A percentile compares a stretch with the other conserved stretches of the same genome.
phyloP scores from a whole-genome alignment of 805 yeast genomes.

The Priceomyces fermenticarens region DNA sequence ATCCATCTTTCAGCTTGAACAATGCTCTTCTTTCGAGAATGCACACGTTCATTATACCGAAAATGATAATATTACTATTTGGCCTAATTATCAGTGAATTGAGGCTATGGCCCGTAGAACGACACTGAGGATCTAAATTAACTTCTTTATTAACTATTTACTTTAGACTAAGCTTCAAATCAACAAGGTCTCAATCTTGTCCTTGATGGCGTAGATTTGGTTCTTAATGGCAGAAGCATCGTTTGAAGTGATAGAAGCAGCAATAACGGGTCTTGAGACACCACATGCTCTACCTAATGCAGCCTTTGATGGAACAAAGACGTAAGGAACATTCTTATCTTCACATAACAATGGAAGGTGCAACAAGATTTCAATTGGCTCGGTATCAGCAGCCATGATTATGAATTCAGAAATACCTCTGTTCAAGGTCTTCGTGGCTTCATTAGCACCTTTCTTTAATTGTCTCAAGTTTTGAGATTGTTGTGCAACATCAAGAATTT shows the following conservation, averaged over 20 bases:
- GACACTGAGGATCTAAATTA: too few relatives aligned
- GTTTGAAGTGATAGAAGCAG: slow-evolving; percentile 97
- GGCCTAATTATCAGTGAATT: too few relatives aligned
- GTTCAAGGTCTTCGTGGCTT: slow-evolving; percentile 98
- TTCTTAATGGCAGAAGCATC: slow-evolving; percentile 96
- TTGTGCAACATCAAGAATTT: slow-evolving; percentile 95
- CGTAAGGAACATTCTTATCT: slow-evolving; percentile 99
- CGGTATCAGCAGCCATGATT: slow-evolving; percentile 99
- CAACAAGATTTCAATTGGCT: slow-evolving; percentile 96
- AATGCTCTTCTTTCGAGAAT: too few relatives aligned
- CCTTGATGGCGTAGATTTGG: slow-evolving; percentile 97
- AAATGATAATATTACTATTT: too few relatives aligned
- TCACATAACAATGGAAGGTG: slow-evolving; percentile 97
- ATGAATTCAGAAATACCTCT: slow-evolving; percentile 99
- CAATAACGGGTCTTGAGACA: slow-evolving; percentile 98
- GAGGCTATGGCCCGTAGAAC: too few relatives aligned
- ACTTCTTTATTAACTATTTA: too few relatives aligned
- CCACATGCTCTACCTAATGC: slow-evolving; percentile 99
- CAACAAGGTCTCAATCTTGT: slow-evolving; percentile 96
- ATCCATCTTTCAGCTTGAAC: too few relatives aligned
- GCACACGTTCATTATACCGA: too few relatives aligned
- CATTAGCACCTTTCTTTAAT: slow-evolving; percentile 99
- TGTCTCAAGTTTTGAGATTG: slow-evolving; percentile 98
- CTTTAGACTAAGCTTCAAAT: slow-evolving; percentile 46
- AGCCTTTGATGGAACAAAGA: slow-evolving; percentile 96